A percentile compares a stretch with the other conserved stretches of the same genome.
Evolutionary conservation across 371 early-diverging fungal species (phyloP).

Genomic region (Hamiltosporidium tvaerminnensis): DNA sequence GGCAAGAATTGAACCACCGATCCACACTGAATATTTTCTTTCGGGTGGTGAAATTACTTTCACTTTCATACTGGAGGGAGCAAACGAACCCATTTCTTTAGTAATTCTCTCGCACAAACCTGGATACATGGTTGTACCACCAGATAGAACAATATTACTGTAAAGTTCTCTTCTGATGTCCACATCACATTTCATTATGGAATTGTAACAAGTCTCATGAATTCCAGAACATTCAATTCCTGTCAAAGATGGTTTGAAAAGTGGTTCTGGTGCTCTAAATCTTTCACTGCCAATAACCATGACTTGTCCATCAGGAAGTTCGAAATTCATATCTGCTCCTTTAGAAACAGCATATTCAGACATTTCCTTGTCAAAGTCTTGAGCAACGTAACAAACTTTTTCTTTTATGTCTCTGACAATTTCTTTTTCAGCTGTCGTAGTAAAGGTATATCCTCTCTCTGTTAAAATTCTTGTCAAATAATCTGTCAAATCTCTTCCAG

Average conservation of each 20-base stretch:
- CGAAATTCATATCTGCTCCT: conserved; percentile 75
- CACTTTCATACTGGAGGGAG: conserved; percentile 91
- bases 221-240: conserved; percentile 76
- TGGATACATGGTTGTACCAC: conserved; percentile 59
- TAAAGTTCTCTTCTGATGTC: conserved; percentile 89
- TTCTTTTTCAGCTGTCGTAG: conserved; percentile 96
- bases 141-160: conserved; percentile 77
- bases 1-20: conserved; percentile 98
- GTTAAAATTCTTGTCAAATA: conserved; percentile 85
- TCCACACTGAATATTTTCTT: conserved; percentile 99
- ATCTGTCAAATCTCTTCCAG: conserved; percentile 89
- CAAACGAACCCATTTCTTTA: conserved; percentile 87
- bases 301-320: conserved; percentile 94
- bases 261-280: conserved; percentile 91
- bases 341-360: conserved; percentile 74
- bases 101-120: conserved; percentile 71
- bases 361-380: conserved; percentile 93
- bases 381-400: conserved; percentile 93
- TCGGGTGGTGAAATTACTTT: conserved; percentile 98
- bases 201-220: conserved; percentile 78
- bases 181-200: conserved; percentile 88
- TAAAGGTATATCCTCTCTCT: conserved; percentile 91
- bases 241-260: conserved; percentile 86
- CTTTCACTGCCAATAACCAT: conserved; percentile 92
- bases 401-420: conserved; percentile 99